Conservation (phyloP, 192 early-diverging fungal species). For the Entomortierella lignicola region DNA sequence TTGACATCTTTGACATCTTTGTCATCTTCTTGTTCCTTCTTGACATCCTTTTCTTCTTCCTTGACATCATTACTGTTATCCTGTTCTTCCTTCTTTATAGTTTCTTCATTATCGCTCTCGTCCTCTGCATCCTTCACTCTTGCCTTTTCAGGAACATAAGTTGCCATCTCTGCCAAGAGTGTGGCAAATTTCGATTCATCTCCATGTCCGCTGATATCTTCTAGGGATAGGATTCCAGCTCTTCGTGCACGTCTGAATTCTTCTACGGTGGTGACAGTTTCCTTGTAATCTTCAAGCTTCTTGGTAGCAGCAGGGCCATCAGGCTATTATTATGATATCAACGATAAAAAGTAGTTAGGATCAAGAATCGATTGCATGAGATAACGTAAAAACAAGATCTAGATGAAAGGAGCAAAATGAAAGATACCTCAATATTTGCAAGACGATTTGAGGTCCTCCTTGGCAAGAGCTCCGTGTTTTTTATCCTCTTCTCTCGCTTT, state of each 20-base stretch:
- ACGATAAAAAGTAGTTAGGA: no score
- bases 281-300: conserved; percentile 23
- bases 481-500: conserved; percentile 28
- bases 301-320: background rate
- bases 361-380: no score
- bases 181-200: conserved; percentile 18
- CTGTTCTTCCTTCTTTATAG: conserved; percentile 6
- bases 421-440: conserved; percentile 21
- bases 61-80: conserved; percentile 1
- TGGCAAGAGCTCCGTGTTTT: conserved; percentile 20
- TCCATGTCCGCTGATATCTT: conserved; percentile 35
- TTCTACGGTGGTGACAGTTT: background rate
- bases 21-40: no score
- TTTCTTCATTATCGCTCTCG: conserved; percentile 15
- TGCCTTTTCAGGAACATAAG: conserved; percentile 50
- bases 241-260: conserved; percentile 9
- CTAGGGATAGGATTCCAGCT: conserved; percentile 23
- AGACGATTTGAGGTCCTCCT: conserved; percentile 32
- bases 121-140: conserved; percentile 37
- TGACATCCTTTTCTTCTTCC: conserved; percentile 14
- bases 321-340: conserved; percentile 2
- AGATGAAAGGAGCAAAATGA: no score
- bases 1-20: conserved; percentile 5
- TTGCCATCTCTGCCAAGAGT: conserved; percentile 25
- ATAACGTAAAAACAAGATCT: no score